Evolutionary conservation across 805 yeast genomes (phyloP), one percentile per base, ranked within the genome.

Genomic region (Isabelozyma rhagii): DNA sequence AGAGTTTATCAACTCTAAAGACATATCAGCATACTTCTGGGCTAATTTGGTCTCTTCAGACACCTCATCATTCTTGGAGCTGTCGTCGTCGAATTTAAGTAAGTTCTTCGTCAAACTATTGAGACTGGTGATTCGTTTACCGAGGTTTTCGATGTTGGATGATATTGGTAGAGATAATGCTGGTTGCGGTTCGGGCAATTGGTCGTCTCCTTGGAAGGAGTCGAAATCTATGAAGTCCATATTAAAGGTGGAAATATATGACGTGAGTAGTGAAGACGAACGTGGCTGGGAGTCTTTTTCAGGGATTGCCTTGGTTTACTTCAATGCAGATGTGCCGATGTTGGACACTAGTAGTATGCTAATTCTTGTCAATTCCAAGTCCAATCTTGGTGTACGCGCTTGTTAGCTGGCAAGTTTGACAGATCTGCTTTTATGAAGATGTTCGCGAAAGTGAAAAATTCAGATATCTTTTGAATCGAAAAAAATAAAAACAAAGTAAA

Each of bases 11-110:
- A 80, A 58, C 17, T 66, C 67, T 41, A 81, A 55, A 0, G 85
- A 77, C 36, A 72, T 51, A 43, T 67, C 55, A 0, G 85, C 86
- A 55, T 81, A 81, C 49, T 74, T 75, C 46, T 72, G 74, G 1
- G 84, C 80, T 28, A 63, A 41, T 41, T 51, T 54, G 38, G 52
- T 45, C 46, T 55, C 51, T 47, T 41, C 54, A 15, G 44, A 43
- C 4, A 21, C 25, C 13, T 46, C 51, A 10, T 25, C 25, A 15
- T 38, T 47, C 25, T 52, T 51, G 10, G 43, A 31, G 27, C 9
- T 27, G 21, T 29, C 47, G 5, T 21, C 41, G 39, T 54, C 63
- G 47, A 69, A 59, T 21, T 21, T 21, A 21, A 21, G 25, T 17
- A 73, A 53, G 48, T 57, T 68, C 39, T 64, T 61, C 2, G 68